Conservation (phyloP, 495 filamentous ascomycete species). For the Lindgomyces ingoldianus region DNA sequence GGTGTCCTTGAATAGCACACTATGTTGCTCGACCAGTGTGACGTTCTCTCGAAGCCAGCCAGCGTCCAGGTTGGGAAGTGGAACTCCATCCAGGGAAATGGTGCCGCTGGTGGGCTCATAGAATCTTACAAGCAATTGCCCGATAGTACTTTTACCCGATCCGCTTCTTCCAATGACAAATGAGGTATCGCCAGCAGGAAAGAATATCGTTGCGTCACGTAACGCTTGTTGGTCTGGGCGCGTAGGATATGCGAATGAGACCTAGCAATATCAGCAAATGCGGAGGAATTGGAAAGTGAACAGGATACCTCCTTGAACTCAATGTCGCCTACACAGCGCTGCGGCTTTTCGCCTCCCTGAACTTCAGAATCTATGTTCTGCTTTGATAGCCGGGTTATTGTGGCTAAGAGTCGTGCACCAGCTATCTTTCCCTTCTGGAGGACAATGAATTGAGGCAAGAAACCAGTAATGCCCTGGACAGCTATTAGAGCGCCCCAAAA, state of each 20-base stretch:
- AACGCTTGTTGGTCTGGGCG: conserved; percentile 66
- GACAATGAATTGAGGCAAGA: conserved; percentile 73
- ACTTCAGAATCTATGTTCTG: conserved; percentile 40
- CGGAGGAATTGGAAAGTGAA: background rate
- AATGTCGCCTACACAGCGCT: conserved; percentile 59
- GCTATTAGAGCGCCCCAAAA: conserved; percentile 81
- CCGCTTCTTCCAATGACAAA: conserved; percentile 88
- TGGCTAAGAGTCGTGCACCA: conserved; percentile 57
- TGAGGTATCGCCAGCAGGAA: conserved; percentile 70
- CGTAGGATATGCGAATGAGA: conserved; percentile 83
- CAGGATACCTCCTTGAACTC: conserved; percentile 59
- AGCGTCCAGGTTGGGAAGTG: conserved; percentile 62
- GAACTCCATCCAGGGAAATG: conserved; percentile 67
- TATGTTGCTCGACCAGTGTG: conserved; percentile 81
- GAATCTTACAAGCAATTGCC: conserved; percentile 74
- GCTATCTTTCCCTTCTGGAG: conserved; percentile 81
- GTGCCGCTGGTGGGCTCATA: conserved; percentile 67
- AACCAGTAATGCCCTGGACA: conserved; percentile 68
- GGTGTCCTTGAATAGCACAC: conserved; percentile 80
- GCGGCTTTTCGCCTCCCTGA: background rate
- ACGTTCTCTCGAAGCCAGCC: conserved; percentile 78
- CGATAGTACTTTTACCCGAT: conserved; percentile 89
- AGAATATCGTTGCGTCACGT: conserved; percentile 61
- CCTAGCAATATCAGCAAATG: conserved; percentile 48
- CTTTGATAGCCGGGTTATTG: conserved; percentile 47